Evolutionary conservation across 2,329 filamentous ascomycete genomes (phyloP).

Genomic region (Gaeumannomyces tritici): DNA sequence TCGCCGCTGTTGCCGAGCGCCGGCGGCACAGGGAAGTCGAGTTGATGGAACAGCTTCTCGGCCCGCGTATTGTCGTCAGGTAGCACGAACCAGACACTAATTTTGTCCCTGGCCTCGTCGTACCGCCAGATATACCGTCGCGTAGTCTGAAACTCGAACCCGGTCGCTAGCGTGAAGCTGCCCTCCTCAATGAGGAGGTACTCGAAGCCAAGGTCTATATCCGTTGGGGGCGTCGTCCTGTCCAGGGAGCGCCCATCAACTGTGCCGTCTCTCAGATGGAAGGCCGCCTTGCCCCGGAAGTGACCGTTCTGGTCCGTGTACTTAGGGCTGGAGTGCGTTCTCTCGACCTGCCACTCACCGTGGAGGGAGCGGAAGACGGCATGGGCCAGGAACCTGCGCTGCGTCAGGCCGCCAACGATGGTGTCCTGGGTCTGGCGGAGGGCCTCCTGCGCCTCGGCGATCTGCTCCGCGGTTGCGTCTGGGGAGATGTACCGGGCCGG

Average conservation of each 20-base stretch:
- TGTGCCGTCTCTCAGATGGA: constrained; percentile 53
- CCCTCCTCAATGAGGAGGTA: constrained; percentile 64
- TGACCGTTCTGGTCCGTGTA: constrained; percentile 53
- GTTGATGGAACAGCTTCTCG: constrained; percentile 66
- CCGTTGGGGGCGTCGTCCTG: constrained; percentile 9
- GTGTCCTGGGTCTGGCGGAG: constrained; percentile 35
- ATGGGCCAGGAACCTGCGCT: constrained; percentile 45
- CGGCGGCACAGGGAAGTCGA: constrained; percentile 47
- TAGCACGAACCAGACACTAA: constrained; percentile 68
- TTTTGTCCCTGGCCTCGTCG: constrained; percentile 43
- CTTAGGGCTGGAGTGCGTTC: constrained; percentile 42
- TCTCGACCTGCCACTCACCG: constrained; percentile 57
- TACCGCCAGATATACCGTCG: constrained; percentile 68
- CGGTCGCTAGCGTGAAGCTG: constrained; percentile 44
- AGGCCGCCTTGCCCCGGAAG: constrained; percentile 55
- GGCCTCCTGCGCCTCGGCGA: constrained; percentile 29
- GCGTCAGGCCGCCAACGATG: constrained; percentile 29
- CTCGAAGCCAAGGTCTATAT: constrained; percentile 35
- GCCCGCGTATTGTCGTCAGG: constrained; percentile 50
- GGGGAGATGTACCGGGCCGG: constrained; percentile 42
- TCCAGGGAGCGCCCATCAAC: neutral
- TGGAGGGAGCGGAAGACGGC: constrained; percentile 64
- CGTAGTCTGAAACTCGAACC: constrained; percentile 49
- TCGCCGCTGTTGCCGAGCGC: no score
- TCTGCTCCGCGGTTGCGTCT: constrained; percentile 29